These are phyloP conservation scores for Cyclotella baltica DNA, from an alignment of 108 stramenopile genomes.

Conservation along the genomic window DNA sequence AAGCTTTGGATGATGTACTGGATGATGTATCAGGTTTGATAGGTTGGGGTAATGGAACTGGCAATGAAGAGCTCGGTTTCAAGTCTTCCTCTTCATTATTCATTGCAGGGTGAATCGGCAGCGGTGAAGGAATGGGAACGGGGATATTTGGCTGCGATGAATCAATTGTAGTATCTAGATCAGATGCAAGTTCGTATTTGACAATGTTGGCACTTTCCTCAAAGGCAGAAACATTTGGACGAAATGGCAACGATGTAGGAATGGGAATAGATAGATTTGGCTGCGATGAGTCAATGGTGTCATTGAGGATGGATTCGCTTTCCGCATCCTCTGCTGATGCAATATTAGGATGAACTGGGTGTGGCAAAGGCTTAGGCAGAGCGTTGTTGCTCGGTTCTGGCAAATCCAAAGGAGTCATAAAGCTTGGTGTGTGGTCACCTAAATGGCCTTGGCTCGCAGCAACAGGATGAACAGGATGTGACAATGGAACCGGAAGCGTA, in stretches of 20 bases:
- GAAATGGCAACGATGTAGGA: neutral
- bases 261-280: neutral
- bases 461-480: conserved; percentile 4
- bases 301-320: neutral
- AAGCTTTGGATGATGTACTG: neutral
- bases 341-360: neutral
- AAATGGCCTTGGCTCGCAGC: too few relatives aligned
- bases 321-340: neutral
- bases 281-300: neutral
- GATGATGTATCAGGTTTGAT: neutral
- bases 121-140: neutral
- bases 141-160: neutral
- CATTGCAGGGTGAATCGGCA: neutral
- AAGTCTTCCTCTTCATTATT: neutral
- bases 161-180: neutral
- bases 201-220: neutral
- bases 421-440: too few relatives aligned
- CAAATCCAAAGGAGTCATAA: neutral
- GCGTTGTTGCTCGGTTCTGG: neutral
- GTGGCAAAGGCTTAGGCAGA: conserved; percentile 4
- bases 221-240: neutral
- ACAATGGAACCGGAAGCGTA: neutral
- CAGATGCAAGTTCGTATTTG: neutral
- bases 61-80: conserved; percentile 3
- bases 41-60: conserved; percentile 9